phyloP scores from a whole-genome alignment of 352 stramenopile genomes.

The Phytophthora pisi region DNA sequence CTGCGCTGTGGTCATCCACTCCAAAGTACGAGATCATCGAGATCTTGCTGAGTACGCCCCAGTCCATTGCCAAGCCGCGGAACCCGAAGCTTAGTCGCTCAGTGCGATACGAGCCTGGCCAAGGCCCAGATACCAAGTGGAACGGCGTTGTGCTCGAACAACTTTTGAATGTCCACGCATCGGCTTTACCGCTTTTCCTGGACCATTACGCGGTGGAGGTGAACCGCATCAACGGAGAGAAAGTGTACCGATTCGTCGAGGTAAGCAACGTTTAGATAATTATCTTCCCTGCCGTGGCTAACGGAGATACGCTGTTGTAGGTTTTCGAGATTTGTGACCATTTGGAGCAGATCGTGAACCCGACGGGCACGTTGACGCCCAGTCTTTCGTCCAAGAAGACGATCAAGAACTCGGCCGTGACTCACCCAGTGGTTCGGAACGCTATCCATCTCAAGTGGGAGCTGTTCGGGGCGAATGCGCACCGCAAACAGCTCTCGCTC shows the following conservation, averaged over 20 bases:
- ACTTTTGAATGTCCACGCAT: conserved; percentile 45
- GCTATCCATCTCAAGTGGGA: conserved; percentile 63
- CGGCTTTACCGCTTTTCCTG: conserved; percentile 47
- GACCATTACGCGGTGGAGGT: conserved; percentile 56
- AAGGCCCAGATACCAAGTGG: conserved; percentile 45
- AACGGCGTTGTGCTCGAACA: conserved; percentile 49
- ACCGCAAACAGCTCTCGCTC: conserved; percentile 49
- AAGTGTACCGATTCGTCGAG: conserved; percentile 50
- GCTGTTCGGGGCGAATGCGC: conserved; percentile 43
- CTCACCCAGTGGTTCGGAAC: conserved; percentile 56
- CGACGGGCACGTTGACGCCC: conserved; percentile 28
- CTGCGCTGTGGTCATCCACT: conserved; percentile 41
- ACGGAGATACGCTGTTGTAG: background rate
- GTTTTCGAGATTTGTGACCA: conserved; percentile 50
- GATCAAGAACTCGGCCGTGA: conserved; percentile 44
- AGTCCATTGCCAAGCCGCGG: conserved; percentile 48
- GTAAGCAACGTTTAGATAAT: conserved; percentile 16
- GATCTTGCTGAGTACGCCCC: conserved; percentile 47
- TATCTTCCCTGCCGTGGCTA: conserved; percentile 7
- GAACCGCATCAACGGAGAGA: conserved; percentile 55
- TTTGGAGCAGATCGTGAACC: conserved; percentile 50
- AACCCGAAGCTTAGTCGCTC: conserved; percentile 44
- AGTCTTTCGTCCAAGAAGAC: conserved; percentile 41
- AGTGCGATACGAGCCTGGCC: conserved; percentile 27
- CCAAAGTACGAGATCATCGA: conserved; percentile 55